Base-by-base conservation (phyloP, 306 rosid species). In the Gastrolobium villosum region DNA sequence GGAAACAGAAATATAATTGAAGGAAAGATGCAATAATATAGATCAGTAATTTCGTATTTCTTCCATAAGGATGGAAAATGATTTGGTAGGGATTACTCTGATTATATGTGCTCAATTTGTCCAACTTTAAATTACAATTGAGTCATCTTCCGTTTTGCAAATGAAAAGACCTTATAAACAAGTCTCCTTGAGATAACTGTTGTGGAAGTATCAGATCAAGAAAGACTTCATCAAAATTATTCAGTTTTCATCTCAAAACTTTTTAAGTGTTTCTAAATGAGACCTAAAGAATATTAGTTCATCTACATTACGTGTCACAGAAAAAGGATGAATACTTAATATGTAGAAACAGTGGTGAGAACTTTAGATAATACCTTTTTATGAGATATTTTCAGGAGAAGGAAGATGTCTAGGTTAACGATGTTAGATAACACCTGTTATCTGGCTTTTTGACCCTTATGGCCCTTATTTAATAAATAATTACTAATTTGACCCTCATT, bases 11-110 rank as follows among this genome's bases (percentile, higher is more conserved):
- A 5, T 20, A 60, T 32, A 60, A 60, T n/a, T 41, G 59, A 70
- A 28, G 53, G 30, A 20, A 14, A 44, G 39, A 26, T 35, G 28
- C 56, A 56, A 3, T 41, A 15, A 10, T 31, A 54, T 66, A 5
- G 68, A 55, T 66, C 39, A 20, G n/a, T 54, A 3, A 32, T 32
- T 65, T 76, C 2, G 41, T 44, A n/a, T 60, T 63, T 41, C 34
- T 62, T 50, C 63, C 49, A 28, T 44, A 36, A 31, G 11, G 36
- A 20, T 56, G 56, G 48, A 45, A 39, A 63, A 36, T 81, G 63
- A 30, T 74, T 74, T 74, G 7, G 59, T 57, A 65, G 56, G 71
- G 74, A 30, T 9, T 67, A 31, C 36, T 65, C 54, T 48, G 31
- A 54, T 73, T 8, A 8, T 6, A 1, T 40, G 7, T 75, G 35